Evolutionary conservation across 164 flowering plant genomes (phyloP), one percentile per base, ranked within the genome.

Genomic region (Vitis rotundifolia): DNA sequence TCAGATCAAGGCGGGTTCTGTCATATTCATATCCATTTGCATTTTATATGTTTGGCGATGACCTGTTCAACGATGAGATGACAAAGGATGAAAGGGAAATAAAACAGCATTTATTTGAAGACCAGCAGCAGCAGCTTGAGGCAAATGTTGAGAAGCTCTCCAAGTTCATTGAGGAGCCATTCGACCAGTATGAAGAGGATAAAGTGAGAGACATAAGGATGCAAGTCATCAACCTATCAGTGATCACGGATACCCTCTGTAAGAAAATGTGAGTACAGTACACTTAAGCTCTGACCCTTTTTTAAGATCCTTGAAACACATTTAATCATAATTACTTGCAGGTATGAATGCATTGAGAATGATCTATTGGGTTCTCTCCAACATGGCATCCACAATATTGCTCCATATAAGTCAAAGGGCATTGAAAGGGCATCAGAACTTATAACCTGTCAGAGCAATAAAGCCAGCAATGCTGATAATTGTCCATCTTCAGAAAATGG

Each of bases 331-430:
- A 37, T 37, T 37, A 70, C 44, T 26, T 82, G 78, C 88, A 93
- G 98, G 97, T 93, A 90, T 67, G 90, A 90, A 31, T 91, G 87
- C 80, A 90, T 93, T 48, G 97, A 91, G 71, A 86, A 84, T 77
- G 98, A 93, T 70, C 68, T 91, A 68, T 70, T 93, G 83, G 92
- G 86, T 57, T 69, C 80, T 48, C 84, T 88, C 47, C 86, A 78
- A 63, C 74, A 56, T 11, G 78, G 84, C 18, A 79, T 63, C 54
- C 92, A 84, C 68, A 79, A 70, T 44, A 91, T 93, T 51, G 92
- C 96, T 61, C 89, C 91, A 3, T 91, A 93, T 81, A 82, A 75
- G 55, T 89, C 98, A 8, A 81, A 84, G 69, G 96, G 60, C 37
- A 68, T 58, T 49, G 57, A 29, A 26, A 51, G 44, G 61, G 73